Conservation (phyloP, 2,329 filamentous ascomycete genomes). For the Fusarium goolgardi region DNA sequence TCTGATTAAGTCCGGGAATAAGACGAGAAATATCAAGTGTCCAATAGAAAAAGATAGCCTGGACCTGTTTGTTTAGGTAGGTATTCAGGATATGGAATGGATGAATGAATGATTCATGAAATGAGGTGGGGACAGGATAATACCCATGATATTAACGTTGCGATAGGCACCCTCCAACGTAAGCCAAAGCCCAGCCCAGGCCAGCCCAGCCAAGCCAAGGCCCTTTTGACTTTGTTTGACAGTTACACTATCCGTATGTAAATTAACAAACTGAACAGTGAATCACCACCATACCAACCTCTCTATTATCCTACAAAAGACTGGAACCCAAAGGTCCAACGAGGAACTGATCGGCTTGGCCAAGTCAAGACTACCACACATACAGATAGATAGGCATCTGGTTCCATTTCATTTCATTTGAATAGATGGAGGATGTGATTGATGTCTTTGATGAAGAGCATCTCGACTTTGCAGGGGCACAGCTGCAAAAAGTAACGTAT, state of each 20-base stretch:
- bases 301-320: not conserved
- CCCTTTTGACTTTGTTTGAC: constrained; percentile 2
- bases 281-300: constrained; percentile 3
- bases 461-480: constrained; percentile 22
- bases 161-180: constrained; percentile 12
- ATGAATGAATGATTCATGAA: constrained; percentile 42
- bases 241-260: constrained; percentile 10
- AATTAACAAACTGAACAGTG: not conserved
- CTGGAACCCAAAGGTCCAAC: not conserved
- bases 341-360: constrained; percentile 16
- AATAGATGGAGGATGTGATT: not conserved
- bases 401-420: constrained; percentile 1
- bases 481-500: constrained; percentile 39
- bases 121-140: constrained; percentile 8
- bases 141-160: constrained; percentile 35
- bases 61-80: not conserved
- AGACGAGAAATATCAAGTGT: not conserved
- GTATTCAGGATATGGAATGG: not conserved
- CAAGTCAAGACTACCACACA: not conserved
- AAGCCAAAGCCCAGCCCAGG: not conserved
- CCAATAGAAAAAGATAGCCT: not conserved
- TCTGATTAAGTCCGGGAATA: not conserved
- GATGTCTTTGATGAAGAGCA: constrained; percentile 12
- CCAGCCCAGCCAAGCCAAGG: constrained; percentile 5
- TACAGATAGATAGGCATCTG: not conserved